Evolutionary conservation across 208 protist species (phyloP), one percentile per base, ranked within the genome.

Genomic region (Angomonas ambiguus): DNA sequence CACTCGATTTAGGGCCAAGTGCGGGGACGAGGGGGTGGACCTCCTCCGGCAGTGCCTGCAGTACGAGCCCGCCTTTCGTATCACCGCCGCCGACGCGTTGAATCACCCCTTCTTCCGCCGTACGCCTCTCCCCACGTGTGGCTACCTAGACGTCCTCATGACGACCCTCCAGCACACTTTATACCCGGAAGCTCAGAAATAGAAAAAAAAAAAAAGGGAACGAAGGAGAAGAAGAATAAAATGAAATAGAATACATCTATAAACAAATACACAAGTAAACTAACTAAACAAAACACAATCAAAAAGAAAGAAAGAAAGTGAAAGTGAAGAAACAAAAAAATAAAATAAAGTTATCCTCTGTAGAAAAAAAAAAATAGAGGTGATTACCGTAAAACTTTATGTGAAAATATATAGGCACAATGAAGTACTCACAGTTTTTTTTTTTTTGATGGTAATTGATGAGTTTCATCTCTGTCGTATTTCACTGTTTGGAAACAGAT

Each of bases 31-130:
- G 3, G 88, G 88, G 0, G 68, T 91, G 0, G 76, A 94, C 62
- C 59, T 94, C 5, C 62, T 94, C 13, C 79, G 82, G 1, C 69
- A 67, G n/a, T 82, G 82, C 31, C 66, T 94, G 20, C 65, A 69
- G 48, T 94, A 90, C 42, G 88, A 94, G 67, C 88, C 88, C 0
- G 65, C 41, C 13, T 65, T 80, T 11, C 82, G 88, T 28, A 79
- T 91, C 33, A 91, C 78, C 0, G 85, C 80, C 1, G 70, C 65
- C 2, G 81, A 92, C 48, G 85, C 84, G 38, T 68, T 94, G 32
- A 65, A 63, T 2, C 83, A 94, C 62, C 77, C 83, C 1, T 94
- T 87, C 71, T 31, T 94, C 33, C 63, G 62, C 30, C 33, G 75
- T 49, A 70, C 74, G 27, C 51, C 57, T 10, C 45, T 76, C 22